A percentile compares a stretch with the other conserved stretches of the same genome.
Evolutionary conservation across 352 stramenopile species (phyloP).

Genomic region (Pythium scleroteichum): DNA sequence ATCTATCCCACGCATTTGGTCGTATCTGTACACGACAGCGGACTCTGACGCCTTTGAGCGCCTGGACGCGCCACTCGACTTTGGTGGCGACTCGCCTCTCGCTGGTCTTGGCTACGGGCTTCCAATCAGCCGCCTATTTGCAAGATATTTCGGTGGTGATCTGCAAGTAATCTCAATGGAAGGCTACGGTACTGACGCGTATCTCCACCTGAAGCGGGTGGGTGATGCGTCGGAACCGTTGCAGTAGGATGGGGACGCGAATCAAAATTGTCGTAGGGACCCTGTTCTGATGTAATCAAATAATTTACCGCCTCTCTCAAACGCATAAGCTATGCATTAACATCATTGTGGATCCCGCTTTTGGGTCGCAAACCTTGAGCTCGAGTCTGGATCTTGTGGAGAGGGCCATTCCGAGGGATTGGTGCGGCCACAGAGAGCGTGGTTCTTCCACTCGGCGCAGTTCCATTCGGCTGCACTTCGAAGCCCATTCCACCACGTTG

Average conservation of each 20-base stretch:
- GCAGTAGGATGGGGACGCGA: constrained; percentile 38
- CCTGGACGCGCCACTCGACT: constrained; percentile 86
- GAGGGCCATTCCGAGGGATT: constrained; percentile 27
- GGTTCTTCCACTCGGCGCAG: constrained; percentile 9
- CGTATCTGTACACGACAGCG: constrained; percentile 99
- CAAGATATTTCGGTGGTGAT: constrained; percentile 99
- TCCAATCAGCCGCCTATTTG: constrained; percentile 96
- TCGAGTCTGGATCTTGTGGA: constrained; percentile 58
- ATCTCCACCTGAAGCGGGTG: constrained; percentile 93
- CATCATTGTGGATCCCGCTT: constrained; percentile 28
- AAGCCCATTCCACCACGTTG: constrained; percentile 39
- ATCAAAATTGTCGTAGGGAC: not conserved
- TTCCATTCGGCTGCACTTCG: constrained; percentile 1
- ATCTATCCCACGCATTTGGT: constrained; percentile 99
- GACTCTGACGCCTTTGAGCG: constrained; percentile 93
- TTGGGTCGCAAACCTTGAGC: constrained; percentile 57
- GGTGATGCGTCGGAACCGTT: constrained; percentile 88
- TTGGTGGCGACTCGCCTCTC: constrained; percentile 87
- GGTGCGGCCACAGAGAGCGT: not conserved
- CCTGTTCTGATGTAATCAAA: constrained; percentile 23
- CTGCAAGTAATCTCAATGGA: constrained; percentile 99
- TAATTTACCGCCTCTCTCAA: constrained; percentile 22
- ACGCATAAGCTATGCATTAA: not conserved
- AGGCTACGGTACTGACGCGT: constrained; percentile 98
- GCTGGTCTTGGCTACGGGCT: constrained; percentile 97